Conservation (phyloP, 2,329 filamentous ascomycete genomes). For the Zymoseptoria brevis region DNA sequence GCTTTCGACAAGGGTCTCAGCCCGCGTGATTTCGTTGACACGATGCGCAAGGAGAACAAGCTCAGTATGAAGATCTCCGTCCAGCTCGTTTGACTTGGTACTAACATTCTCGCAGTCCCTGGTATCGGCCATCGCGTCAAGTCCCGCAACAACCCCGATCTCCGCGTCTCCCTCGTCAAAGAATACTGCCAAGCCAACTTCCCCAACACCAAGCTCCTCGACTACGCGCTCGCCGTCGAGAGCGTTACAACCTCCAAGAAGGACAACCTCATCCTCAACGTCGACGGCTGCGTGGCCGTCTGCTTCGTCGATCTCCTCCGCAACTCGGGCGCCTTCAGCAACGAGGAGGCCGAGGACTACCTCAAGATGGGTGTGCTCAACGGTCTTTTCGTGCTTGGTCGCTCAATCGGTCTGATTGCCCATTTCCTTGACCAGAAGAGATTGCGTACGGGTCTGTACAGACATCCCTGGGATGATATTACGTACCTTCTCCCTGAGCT, state of each 20-base stretch:
- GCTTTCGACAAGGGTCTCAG: slow-evolving; percentile 96
- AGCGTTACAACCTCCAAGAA: slow-evolving; percentile 99
- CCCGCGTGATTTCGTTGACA: slow-evolving; percentile 97
- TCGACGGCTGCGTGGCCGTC: slow-evolving; percentile 94
- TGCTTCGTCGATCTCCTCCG: slow-evolving; percentile 97
- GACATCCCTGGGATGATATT: slow-evolving; percentile 96
- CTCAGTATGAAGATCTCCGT: slow-evolving; percentile 54
- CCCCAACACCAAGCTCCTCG: slow-evolving; percentile 94
- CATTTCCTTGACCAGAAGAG: slow-evolving; percentile 99
- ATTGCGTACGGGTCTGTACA: slow-evolving; percentile 94
- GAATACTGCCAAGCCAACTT: slow-evolving; percentile 97
- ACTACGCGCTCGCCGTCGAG: slow-evolving; percentile 97
- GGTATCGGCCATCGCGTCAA: slow-evolving; percentile 99
- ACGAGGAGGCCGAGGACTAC: slow-evolving; percentile 97
- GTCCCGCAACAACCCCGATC: slow-evolving; percentile 98
- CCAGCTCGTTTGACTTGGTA: not conserved
- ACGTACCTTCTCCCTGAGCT: slow-evolving; percentile 86
- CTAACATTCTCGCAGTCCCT: slow-evolving; percentile 53
- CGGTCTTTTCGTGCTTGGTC: slow-evolving; percentile 95
- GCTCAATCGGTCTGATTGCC: slow-evolving; percentile 97
- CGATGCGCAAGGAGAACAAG: slow-evolving; percentile 99
- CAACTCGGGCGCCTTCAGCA: slow-evolving; percentile 93
- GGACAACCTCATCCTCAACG: slow-evolving; percentile 99
- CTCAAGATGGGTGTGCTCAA: slow-evolving; percentile 98
- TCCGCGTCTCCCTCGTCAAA: slow-evolving; percentile 98